Evolutionary conservation across 2,329 filamentous ascomycete genomes (phyloP).

Genomic region (Arthrobotrys musiformis): DNA sequence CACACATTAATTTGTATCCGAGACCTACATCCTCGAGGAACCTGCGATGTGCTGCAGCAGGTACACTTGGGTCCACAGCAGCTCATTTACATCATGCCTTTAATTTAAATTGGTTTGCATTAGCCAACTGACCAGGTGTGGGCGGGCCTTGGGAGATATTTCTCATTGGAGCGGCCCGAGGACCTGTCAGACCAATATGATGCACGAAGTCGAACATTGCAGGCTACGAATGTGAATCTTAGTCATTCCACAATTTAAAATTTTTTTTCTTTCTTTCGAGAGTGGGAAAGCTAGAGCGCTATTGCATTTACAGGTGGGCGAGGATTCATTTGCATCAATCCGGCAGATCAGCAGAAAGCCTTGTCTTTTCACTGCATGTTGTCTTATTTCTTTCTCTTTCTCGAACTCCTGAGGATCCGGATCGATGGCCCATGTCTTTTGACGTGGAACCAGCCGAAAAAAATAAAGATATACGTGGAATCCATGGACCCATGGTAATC

Average conservation of each 20-base stretch:
- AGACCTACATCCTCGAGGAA: constrained; percentile 23
- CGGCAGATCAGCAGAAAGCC: not conserved
- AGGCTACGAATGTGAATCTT: not conserved
- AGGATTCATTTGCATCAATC: no score
- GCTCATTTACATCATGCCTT: constrained; percentile 28
- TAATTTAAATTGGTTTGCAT: constrained; percentile 30
- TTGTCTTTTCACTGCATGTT: not conserved
- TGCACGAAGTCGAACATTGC: constrained; percentile 27
- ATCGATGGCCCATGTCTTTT: not conserved
- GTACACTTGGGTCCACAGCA: constrained; percentile 37
- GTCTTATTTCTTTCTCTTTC: not conserved
- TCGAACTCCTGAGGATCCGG: not conserved
- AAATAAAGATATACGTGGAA: not conserved
- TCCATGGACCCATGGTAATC: not conserved
- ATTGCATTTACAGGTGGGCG: no score
- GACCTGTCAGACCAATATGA: constrained; percentile 18
- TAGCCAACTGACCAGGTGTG: constrained; percentile 9
- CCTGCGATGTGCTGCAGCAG: constrained; percentile 49
- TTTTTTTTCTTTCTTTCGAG: no score
- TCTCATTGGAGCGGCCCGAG: constrained; percentile 26
- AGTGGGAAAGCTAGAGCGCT: no score
- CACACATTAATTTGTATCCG: constrained; percentile 7
- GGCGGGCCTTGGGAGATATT: constrained; percentile 11
- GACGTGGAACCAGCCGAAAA: constrained; percentile 4
- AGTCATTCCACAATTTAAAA: constrained; percentile 16